A percentile compares a stretch with the other conserved stretches of the same genome.
Conservation (phyloP, 202 grass and related monocot species). For the Carex arenaria region DNA sequence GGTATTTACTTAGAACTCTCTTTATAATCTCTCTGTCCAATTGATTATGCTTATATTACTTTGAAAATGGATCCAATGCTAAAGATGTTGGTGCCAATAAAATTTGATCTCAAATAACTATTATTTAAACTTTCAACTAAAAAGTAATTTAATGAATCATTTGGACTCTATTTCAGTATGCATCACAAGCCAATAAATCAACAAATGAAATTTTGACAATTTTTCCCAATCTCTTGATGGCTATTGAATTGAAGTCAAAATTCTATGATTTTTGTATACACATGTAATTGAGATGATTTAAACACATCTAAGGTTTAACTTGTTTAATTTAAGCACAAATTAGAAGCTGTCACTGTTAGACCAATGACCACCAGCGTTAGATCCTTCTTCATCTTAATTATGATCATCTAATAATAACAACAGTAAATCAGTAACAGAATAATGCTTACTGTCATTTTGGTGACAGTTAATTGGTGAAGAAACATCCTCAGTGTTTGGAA, state of each 20-base stretch:
- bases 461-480: conserved; percentile 90
- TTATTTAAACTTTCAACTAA: not conserved
- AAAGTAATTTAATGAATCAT: not conserved
- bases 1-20: conserved; percentile 13
- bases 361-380: not conserved
- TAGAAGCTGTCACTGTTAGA: not conserved
- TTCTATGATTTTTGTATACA: not conserved
- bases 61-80: not conserved
- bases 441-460: not conserved
- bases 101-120: not conserved
- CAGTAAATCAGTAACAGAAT: not conserved
- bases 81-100: not conserved
- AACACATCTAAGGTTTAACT: not conserved
- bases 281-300: not conserved
- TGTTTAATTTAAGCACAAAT: not conserved
- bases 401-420: not conserved
- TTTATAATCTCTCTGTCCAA: not conserved
- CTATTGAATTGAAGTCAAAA: not conserved
- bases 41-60: not conserved
- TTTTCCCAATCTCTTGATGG: not conserved
- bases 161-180: not conserved
- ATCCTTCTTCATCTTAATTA: not conserved
- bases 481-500: conserved; percentile 64
- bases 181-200: not conserved
- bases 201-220: not conserved